Evolutionary conservation across 306 rosid species (phyloP).

Genomic region (Erythrophleum fordii): DNA sequence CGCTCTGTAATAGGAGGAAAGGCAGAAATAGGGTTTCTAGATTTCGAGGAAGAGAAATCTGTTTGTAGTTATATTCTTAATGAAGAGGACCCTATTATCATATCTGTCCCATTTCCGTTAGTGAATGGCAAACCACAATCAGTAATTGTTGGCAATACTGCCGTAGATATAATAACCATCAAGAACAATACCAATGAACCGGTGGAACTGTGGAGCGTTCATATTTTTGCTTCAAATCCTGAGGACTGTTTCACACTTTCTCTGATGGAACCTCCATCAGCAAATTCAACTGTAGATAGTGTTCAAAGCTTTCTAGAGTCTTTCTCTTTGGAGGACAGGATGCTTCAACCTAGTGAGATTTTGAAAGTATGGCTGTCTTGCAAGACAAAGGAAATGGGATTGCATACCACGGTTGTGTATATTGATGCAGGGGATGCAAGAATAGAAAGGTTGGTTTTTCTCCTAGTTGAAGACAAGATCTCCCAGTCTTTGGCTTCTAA

Average conservation of each 20-base stretch:
- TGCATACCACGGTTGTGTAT: conserved; percentile 68
- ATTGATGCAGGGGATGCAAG: conserved; percentile 71
- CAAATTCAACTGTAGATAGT: conserved; percentile 45
- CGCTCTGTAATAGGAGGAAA: conserved; percentile 75
- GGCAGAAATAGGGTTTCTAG: conserved; percentile 81
- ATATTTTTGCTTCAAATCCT: conserved; percentile 79
- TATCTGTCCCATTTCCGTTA: conserved; percentile 78
- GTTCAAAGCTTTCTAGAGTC: conserved; percentile 59
- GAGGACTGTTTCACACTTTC: conserved; percentile 79
- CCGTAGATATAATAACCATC: conserved; percentile 60
- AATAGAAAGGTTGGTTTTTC: conserved; percentile 80
- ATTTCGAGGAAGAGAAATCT: conserved; percentile 78
- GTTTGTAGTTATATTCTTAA: conserved; percentile 61
- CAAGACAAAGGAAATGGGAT: conserved; percentile 79
- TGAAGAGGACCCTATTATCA: conserved; percentile 58
- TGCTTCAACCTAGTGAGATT: conserved; percentile 75
- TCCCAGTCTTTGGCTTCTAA: conserved; percentile 70
- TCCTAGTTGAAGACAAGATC: conserved; percentile 82
- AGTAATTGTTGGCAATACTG: conserved; percentile 55
- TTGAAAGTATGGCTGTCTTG: conserved; percentile 86
- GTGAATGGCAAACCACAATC: conserved; percentile 74
- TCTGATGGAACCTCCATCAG: conserved; percentile 71
- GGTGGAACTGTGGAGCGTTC: conserved; percentile 76
- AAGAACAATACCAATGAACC: conserved; percentile 72
- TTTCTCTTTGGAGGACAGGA: conserved; percentile 72